Conservation (phyloP, 768 basidiomycete genomes). For the Boletus pseudo-olivaceus region DNA sequence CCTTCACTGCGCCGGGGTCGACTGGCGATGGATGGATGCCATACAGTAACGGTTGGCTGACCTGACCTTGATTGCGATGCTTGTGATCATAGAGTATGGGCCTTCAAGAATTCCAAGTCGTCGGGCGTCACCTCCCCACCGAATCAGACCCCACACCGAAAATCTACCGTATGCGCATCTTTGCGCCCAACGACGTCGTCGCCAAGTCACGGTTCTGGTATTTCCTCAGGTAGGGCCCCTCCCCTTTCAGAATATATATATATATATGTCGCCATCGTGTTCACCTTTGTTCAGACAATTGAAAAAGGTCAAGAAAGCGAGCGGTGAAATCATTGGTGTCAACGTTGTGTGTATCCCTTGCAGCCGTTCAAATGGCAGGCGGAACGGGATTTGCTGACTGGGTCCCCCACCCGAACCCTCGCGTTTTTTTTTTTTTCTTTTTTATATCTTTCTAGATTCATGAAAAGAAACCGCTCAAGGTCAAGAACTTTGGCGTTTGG, state of each 20-base stretch:
- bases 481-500: constrained; percentile 99
- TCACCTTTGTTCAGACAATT: constrained; percentile 59
- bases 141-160: constrained; percentile 92
- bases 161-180: constrained; percentile 99
- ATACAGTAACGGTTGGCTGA: constrained; percentile 11
- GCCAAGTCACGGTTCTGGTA: constrained; percentile 99
- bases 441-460: constrained; percentile 63
- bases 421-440: constrained; percentile 9
- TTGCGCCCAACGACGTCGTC: constrained; percentile 97
- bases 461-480: constrained; percentile 96
- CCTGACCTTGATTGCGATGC: not conserved
- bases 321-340: constrained; percentile 97
- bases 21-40: constrained; percentile 35
- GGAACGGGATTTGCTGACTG: constrained; percentile 61
- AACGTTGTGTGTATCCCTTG: constrained; percentile 85
- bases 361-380: constrained; percentile 86
- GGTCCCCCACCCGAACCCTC: constrained; percentile 15
- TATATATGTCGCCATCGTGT: too few relatives aligned
- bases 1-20: not conserved
- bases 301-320: constrained; percentile 99
- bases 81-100: too few relatives aligned
- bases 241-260: too few relatives aligned
- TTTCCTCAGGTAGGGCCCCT: constrained; percentile 74
- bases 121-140: constrained; percentile 95
- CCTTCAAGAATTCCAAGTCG: constrained; percentile 91